Base-by-base conservation (phyloP, 164 flowering plant genomes). In the Liriodendron chinense region DNA sequence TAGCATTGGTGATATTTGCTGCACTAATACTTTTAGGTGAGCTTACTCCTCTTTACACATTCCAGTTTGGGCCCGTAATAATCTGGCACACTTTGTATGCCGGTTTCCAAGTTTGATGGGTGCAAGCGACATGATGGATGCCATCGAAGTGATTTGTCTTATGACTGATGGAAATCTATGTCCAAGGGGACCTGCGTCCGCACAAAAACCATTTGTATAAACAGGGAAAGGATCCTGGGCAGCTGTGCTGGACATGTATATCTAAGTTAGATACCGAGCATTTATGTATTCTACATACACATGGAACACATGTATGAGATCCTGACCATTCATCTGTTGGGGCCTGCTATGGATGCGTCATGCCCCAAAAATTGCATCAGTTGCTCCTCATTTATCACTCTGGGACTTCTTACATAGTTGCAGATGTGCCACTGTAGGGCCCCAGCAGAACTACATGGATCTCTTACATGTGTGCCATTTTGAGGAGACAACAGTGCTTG, bases 21-120 rank as follows among this genome's bases (percentile, higher is more conserved):
- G 62, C 57, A 62, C 73, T 81, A n/a, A 49, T 78, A 34, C 21
- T 73, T 57, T 22, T 76, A 49, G 79, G 84, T 81, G 70, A 65
- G 84, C 26, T 21, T 5, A 49, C 63, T 24, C 26, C 63, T 68
- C 18, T 34, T 34, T 1, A 10, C 59, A 7, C 8, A 9, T 53
- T 53, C 18, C 3, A 53, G 18, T 20, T 20, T 63, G 65, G 23
- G 24, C 65, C 9, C 18, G 23, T 2, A 63, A 22, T 63, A 23
- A 63, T 22, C 0, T 63, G 65, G 22, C 24, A 63, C 3, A 23
- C 22, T 63, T 22, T 7, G 24, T 2, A n/a, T 57, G 2, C 59
- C 2, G 18, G 18, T 10, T 10, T 10, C 59, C 2, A 12, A 53
- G 59, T 53, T 53, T 53, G 18, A 16, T 53, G 59, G 59, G 18